Conservation (phyloP, 805 yeast genomes). For the Kuraishia cidri region DNA sequence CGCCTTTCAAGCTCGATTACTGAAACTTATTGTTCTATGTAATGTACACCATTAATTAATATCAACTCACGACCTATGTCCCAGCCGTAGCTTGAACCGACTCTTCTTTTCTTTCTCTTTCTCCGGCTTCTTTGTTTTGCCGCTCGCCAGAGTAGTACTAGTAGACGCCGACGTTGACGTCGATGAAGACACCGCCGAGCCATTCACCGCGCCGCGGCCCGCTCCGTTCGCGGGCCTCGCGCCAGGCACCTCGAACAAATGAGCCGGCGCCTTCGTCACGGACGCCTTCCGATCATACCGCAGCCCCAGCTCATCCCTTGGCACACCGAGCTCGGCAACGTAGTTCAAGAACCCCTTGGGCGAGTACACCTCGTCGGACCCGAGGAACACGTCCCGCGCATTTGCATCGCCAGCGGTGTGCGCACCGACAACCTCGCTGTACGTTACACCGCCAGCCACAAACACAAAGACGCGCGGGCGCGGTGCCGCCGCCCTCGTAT, state of each 20-base stretch:
- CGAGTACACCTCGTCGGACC: constrained; percentile 66
- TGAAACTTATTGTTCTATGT: too few relatives aligned
- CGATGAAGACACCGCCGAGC: too few relatives aligned
- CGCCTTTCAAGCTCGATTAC: too few relatives aligned
- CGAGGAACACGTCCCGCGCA: constrained; percentile 71
- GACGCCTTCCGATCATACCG: constrained; percentile 21
- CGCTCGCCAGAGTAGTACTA: too few relatives aligned
- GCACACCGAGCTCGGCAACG: constrained; percentile 23
- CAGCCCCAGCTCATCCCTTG: constrained; percentile 32
- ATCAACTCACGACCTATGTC: too few relatives aligned
- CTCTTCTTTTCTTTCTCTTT: too few relatives aligned
- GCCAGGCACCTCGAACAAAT: constrained; percentile 32
- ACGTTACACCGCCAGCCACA: constrained; percentile 85
- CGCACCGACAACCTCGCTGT: constrained; percentile 69
- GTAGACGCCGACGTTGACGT: too few relatives aligned
- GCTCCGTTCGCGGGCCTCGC: too few relatives aligned
- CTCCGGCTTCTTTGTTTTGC: too few relatives aligned
- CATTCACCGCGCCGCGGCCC: too few relatives aligned
- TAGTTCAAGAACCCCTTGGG: constrained; percentile 33
- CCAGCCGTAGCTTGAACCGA: too few relatives aligned
- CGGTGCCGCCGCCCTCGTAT: constrained; percentile 7
- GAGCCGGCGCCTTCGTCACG: constrained; percentile 31
- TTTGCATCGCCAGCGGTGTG: constrained; percentile 56
- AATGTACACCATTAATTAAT: too few relatives aligned
- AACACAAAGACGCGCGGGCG: constrained; percentile 72